Evolutionary conservation across 2,329 filamentous ascomycete species (phyloP), one percentile per base, ranked within the genome.

Genomic region (Lecanicillium sp.): DNA sequence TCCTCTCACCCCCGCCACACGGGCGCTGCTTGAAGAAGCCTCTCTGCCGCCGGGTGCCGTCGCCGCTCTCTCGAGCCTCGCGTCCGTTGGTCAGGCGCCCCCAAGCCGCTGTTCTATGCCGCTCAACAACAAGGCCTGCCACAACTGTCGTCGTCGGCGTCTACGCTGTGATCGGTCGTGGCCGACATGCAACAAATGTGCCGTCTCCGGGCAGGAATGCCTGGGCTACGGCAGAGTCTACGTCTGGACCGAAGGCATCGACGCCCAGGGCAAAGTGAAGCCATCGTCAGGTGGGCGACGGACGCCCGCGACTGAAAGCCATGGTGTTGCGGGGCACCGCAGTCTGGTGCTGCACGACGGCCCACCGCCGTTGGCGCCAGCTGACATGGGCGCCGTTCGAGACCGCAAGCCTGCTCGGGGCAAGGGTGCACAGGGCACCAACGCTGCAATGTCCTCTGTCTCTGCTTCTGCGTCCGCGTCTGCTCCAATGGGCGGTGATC

Each of bases 211-310:
- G 23, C 68, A 77, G 59, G 69, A 77, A 55, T 84, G 80, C 65
- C 73, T 80, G 52, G 80, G 80, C 32, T 83, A 83, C 61, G 78
- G 76, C 51, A 75, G 74, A 57, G 62, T 82, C 39, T 75, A 81
- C 54, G 71, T 79, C 50, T 84, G 79, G 79, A 75, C 78, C 46
- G 67, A 73, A 49, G 71, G 71, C 45, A 72, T 76, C 49, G 73
- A 75, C 38, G 66, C 71, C 37, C 66, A 70, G 10, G 73, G 74
- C 23, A 75, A 73, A 54, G 67, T 68, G 58, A 63, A 64, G 54
- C 58, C 64, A 46, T 54, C 60, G 52, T 52, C 61, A 46, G 54
- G 51, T 38, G 51, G 53, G 51, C 56, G 54, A 44, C 38, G 52
- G 35, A 23, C 50, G 30, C 40, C 47, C 47, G 41, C 48, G 14